Base-by-base conservation (phyloP, 306 rosid species). In the Calophaca sinica region DNA sequence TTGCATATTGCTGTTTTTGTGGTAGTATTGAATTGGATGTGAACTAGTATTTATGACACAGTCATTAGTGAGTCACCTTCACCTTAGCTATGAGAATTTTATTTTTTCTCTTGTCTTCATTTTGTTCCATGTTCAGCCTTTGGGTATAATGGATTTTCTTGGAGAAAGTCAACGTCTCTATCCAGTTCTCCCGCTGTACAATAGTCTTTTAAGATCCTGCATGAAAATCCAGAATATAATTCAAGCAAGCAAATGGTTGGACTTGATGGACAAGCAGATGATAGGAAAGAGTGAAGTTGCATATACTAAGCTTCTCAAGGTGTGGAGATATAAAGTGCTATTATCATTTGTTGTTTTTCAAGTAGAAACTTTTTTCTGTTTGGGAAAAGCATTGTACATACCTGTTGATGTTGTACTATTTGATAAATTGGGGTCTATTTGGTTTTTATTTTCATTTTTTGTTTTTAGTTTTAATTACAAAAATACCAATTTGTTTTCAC, bases 211-310 rank as follows among this genome's bases (percentile, higher is more conserved):
- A 62, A 63, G 87, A 36, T 87, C 86, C 75, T 91, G 90, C 77
- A 59, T 82, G 14, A 44, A 81, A 79, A 59, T 72, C 80, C 74
- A 58, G 71, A 88, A 72, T 83, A 39, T 68, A 52, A 42, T 53
- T 76, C 86, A 87, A 84, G 91, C 88, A 63, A 66, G 84, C 52
- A 87, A 79, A 78, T 93, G 98, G 83, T 86, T 93, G 83, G 91
- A 89, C 72, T 77, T 88, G 74, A 93, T 93, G 98, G 98, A 88
- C 68, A 79, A 64, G 42, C 78, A 57, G 72, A 83, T 85, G 87
- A 86, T 86, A 45, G 97, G 96, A 77, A 89, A 81, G 87, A 86
- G 86, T 86, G 92, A 93, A 84, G 77, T 72, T 38, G 91, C 98
- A 3, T 93, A 91, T 79, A 46, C 67, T 9, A 82, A 83, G 81